A percentile compares a stretch with the other conserved stretches of the same genome.
phyloP scores from a whole-genome alignment of 768 basidiomycete species.

The Serendipita indica region DNA sequence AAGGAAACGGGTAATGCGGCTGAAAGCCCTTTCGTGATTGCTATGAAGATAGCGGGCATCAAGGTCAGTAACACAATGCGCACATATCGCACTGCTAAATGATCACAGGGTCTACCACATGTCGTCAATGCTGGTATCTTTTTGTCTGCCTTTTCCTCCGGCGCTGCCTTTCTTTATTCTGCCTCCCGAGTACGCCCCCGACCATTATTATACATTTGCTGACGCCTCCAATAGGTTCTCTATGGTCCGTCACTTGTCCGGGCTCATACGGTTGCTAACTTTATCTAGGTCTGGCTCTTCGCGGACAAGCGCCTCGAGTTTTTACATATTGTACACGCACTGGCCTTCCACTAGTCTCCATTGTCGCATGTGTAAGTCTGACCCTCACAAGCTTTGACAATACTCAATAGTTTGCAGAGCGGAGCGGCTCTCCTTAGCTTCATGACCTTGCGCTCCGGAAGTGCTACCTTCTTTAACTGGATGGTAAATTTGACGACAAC shows the following conservation, averaged over 20 bases:
- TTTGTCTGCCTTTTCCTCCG: constrained; percentile 23
- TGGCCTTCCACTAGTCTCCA: constrained; percentile 36
- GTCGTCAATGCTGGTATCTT: constrained; percentile 63
- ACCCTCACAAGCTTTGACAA: constrained; percentile 12
- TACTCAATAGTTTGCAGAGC: constrained; percentile 17
- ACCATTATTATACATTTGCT: too few relatives aligned
- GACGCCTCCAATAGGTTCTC: too few relatives aligned
- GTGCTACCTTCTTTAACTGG: constrained; percentile 43
- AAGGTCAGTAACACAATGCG: constrained; percentile 27
- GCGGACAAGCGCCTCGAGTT: constrained; percentile 32
- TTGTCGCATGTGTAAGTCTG: constrained; percentile 17
- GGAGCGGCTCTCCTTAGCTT: constrained; percentile 39
- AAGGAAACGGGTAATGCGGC: constrained; percentile 51
- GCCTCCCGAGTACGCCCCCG: constrained; percentile 19
- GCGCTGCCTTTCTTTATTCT: constrained; percentile 15
- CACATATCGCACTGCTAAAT: constrained; percentile 7
- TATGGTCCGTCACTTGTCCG: constrained; percentile 22
- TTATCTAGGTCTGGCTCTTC: constrained; percentile 13
- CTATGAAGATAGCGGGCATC: constrained; percentile 56
- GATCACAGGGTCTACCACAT: constrained; percentile 35
- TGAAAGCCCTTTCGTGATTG: constrained; percentile 73
- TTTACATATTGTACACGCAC: constrained; percentile 33
- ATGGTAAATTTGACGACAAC: constrained; percentile 12
- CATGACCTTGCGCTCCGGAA: constrained; percentile 46
- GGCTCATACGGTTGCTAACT: neutral